Evolutionary conservation across 2,329 filamentous ascomycete genomes (phyloP), one percentile per base, ranked within the genome.

Genomic region (Fusarium chuoi): DNA sequence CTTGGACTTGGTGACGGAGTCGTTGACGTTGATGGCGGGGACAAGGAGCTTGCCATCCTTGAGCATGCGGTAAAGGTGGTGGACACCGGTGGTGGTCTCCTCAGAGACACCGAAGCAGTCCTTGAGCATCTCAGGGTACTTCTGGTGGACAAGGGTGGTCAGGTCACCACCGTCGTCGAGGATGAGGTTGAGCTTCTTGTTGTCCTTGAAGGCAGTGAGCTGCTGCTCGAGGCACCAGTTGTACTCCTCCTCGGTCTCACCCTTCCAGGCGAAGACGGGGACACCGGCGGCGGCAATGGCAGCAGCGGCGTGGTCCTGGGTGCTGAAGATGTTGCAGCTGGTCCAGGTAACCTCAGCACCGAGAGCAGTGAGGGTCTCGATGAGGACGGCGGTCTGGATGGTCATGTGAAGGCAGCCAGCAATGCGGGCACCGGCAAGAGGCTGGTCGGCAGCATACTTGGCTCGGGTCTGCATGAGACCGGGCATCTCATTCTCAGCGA

Each of bases 181-280:
- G 87, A 99, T 98, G 83, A 99, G 89, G 93, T 99, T 99, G 81
- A 99, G 93, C 86, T 92, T 92, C 91, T 97, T 92, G 90, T 91
- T 93, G 82, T 97, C 95, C 89, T 98, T 97, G 93, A 99, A 99
- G 84, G 96, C 93, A 76, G 89, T 85, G 81, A 99, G 93, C 89
- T 98, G 96, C 91, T 99, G 96, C 90, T 98, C 96, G 82, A 98
- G 89, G 87, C 96, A 99, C 96, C 96, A 98, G 86, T 97, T 91
- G 91, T 98, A 99, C 89, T 98, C 96, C 88, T 98, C 96, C 88
- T 99, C 96, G 79, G 96, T 98, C 94, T 99, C 96, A 82, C 95
- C 89, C 86, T 91, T 91, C 89, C 90, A 91, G 84, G 90, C 89
- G 76, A 90, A 90, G 81, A 99, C 96, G 81, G 96, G 95, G 77